phyloP scores from a whole-genome alignment of 129 eudicot species.

The Deinandra increscens region DNA sequence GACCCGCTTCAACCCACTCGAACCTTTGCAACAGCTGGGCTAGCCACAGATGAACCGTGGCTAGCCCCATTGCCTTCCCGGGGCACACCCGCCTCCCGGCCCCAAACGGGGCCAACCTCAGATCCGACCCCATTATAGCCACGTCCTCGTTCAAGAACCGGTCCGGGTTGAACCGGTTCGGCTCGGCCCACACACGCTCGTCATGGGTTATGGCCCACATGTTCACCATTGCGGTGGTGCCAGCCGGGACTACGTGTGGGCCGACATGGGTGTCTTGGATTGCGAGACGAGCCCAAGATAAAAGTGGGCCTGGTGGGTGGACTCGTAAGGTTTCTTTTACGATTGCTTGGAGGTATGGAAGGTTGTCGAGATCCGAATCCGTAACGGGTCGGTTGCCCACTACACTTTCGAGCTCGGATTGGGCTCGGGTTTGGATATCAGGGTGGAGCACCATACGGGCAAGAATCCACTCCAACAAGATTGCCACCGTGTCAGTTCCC shows the following conservation, averaged over 20 bases:
- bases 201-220: constrained; percentile 97
- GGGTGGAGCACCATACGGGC: constrained; percentile 93
- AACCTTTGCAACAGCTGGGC: constrained; percentile 76
- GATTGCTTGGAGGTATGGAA: constrained; percentile 73
- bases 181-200: constrained; percentile 54
- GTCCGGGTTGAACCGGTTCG: constrained; percentile 62
- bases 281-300: constrained; percentile 94
- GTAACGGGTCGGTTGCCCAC: constrained; percentile 43
- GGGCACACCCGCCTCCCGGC: constrained; percentile 99
- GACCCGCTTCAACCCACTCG: constrained; percentile 53
- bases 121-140: constrained; percentile 81
- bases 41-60: constrained; percentile 84
- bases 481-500: constrained; percentile 96
- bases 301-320: constrained; percentile 96
- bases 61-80: constrained; percentile 86
- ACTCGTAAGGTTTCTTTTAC: constrained; percentile 80
- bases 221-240: constrained; percentile 98
- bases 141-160: constrained; percentile 64
- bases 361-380: constrained; percentile 59
- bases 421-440: constrained; percentile 83
- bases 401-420: constrained; percentile 57
- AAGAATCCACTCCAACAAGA: constrained; percentile 89
- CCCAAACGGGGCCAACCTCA: constrained; percentile 90
- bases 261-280: constrained; percentile 83
- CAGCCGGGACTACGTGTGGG: constrained; percentile 66